Conservation (phyloP, 1,284 basidiomycete genomes). For the Fomitopsis betulina region DNA sequence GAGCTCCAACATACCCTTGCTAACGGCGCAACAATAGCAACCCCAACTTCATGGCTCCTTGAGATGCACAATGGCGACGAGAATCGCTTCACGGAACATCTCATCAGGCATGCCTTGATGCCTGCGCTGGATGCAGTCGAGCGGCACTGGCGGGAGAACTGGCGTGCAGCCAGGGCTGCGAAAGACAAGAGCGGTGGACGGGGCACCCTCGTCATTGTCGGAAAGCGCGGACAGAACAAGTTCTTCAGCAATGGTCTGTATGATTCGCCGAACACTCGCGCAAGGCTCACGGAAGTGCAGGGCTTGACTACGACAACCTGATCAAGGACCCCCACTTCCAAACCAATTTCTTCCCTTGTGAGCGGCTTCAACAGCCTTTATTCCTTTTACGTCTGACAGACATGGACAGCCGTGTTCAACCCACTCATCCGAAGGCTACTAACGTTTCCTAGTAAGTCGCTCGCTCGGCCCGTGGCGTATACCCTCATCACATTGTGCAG, state of each 20-base stretch:
- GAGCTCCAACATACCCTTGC: not conserved
- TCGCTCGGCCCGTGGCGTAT: not conserved
- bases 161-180: constrained; percentile 38
- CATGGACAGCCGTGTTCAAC: constrained; percentile 27
- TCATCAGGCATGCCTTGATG: constrained; percentile 58
- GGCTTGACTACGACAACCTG: constrained; percentile 68
- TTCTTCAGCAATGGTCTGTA: constrained; percentile 82
- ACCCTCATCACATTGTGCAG: constrained; percentile 29
- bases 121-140: constrained; percentile 80
- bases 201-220: constrained; percentile 78
- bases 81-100: constrained; percentile 61
- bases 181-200: constrained; percentile 34
- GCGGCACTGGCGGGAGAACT: constrained; percentile 64
- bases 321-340: constrained; percentile 61
- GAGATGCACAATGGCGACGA: constrained; percentile 78
- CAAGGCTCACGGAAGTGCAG: constrained; percentile 27
- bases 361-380: constrained; percentile 27
- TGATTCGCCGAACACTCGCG: not conserved
- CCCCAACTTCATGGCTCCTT: constrained; percentile 62
- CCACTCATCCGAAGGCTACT: constrained; percentile 39
- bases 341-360: constrained; percentile 55
- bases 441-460: constrained; percentile 61
- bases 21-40: constrained; percentile 36
- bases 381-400: not conserved
- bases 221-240: constrained; percentile 70